A percentile compares a stretch with the other conserved stretches of the same genome.
These are phyloP conservation scores for Xerocomus spinulosus DNA, from an alignment of 768 basidiomycete species.

Conservation along the genomic window DNA sequence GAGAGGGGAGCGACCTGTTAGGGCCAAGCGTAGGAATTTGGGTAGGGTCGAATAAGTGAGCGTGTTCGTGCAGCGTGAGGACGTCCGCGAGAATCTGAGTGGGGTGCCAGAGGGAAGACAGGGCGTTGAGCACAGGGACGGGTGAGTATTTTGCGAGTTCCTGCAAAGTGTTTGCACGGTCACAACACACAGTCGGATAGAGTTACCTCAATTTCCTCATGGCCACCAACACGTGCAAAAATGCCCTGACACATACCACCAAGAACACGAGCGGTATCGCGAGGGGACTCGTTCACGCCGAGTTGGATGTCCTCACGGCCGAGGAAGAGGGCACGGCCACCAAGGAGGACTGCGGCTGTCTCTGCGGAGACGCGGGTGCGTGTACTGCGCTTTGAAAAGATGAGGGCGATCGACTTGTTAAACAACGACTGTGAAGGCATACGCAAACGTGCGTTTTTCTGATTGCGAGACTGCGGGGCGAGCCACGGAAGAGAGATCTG, in stretches of 20 bases:
- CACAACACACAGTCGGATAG: background rate
- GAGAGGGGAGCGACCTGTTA: conserved; percentile 39
- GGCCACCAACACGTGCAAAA: conserved; percentile 92
- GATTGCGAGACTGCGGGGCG: conserved; percentile 38
- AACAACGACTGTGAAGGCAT: conserved; percentile 73
- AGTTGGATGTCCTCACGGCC: conserved; percentile 90
- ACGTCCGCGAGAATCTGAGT: conserved; percentile 94
- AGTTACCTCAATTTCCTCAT: conserved; percentile 86
- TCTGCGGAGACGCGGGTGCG: conserved; percentile 88
- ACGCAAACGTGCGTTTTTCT: conserved; percentile 38
- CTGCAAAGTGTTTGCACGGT: conserved; percentile 36
- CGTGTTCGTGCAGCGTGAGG: conserved; percentile 80
- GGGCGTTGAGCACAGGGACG: conserved; percentile 93
- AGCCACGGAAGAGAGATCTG: conserved; percentile 64
- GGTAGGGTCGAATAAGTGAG: conserved; percentile 45
- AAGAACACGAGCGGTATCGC: conserved; percentile 85
- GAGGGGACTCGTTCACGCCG: conserved; percentile 85
- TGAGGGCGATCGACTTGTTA: conserved; percentile 79
- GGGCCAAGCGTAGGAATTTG: conserved; percentile 10
- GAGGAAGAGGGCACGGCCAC: conserved; percentile 87
- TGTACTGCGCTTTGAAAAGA: conserved; percentile 93
- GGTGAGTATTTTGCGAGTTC: conserved; percentile 86
- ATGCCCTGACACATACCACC: conserved; percentile 96
- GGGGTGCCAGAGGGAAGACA: conserved; percentile 95
- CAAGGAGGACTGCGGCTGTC: conserved; percentile 72